Percentiles rank a stretch among this genome's conserved stretches.
Evolutionary conservation across 139 green algal genomes (phyloP).

Genomic region (Chlorella sorokiniana): DNA sequence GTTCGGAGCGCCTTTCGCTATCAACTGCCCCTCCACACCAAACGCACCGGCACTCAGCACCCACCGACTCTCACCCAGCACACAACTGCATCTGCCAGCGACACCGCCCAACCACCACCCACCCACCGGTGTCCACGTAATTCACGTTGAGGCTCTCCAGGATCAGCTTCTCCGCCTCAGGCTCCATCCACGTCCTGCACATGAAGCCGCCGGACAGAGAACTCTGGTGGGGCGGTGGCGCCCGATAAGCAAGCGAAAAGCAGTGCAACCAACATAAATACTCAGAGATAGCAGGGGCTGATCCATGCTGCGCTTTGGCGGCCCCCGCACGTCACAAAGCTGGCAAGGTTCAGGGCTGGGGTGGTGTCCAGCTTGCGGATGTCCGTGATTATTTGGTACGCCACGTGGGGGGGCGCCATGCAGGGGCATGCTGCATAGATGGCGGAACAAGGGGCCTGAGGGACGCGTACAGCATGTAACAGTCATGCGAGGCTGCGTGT

Average conservation of each 20-base stretch:
- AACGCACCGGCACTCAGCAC: too few species aligned
- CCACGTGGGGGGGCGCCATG: slow-evolving; percentile 14
- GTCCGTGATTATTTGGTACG: slow-evolving; percentile 34
- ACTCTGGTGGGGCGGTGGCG: too few species aligned
- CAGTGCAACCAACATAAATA: too few species aligned
- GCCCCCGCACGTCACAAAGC: slow-evolving; percentile 18
- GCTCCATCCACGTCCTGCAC: slow-evolving; percentile 65
- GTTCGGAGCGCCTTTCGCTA: too few species aligned
- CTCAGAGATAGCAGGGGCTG: too few species aligned
- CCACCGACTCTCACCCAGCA: too few species aligned
- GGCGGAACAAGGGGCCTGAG: too few species aligned
- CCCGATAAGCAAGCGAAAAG: too few species aligned
- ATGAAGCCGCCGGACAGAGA: too few species aligned
- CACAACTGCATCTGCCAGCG: background rate
- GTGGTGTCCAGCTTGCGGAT: slow-evolving; percentile 32
- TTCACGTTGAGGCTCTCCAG: slow-evolving; percentile 38
- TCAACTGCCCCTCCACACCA: too few species aligned
- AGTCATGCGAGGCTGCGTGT: background rate
- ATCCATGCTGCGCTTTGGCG: too few species aligned
- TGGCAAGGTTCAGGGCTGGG: slow-evolving; percentile 22
- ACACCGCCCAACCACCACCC: background rate
- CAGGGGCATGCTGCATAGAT: background rate
- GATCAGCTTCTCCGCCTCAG: slow-evolving; percentile 46
- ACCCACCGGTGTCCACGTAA: slow-evolving; percentile 32
- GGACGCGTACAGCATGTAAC: background rate